Base-by-base conservation (phyloP, 345 rosid species). In the Citrus maxima region DNA sequence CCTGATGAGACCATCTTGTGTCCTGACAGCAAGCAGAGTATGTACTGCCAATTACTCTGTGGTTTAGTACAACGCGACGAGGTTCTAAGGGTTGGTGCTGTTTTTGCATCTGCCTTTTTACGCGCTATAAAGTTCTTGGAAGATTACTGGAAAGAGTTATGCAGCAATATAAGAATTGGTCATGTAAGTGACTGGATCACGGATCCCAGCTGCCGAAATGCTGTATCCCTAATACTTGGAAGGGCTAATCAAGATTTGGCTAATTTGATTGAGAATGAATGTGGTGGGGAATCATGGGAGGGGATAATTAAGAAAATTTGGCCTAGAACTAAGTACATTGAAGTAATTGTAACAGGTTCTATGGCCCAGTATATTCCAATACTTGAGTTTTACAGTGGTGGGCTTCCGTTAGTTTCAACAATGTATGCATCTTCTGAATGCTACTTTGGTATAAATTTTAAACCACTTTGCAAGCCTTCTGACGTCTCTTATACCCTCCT, bases 341-440 rank as follows among this genome's bases (percentile, higher is more conserved):
- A 95, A 75, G 97, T 93, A 54, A 92, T 95, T 66, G 93, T 95
- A 22, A 95, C 98, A 10, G 98, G 98, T 37, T 91, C 98, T 2
- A 95, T 95, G 98, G 98, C 98, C 34, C 98, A 95, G 70, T 95
- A 95, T 64, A 91, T 95, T 46, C 91, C 97, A 0, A 92, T 92
- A 16, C 95, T 95, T 5, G 95, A 92, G 85, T 90, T 90, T 61
- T 95, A 93, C 81, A 86, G 94, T 22, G 98, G 94, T 6, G 98
- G 98, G 54, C 83, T 92, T 55, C 98, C 98, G 13, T 80, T 95
- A 80, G 83, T 93, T 79, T 95, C 98, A 35, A 92, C 91, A 7
- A 95, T 95, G 98, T 95, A 93, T 86, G 98, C 93, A 56, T 95
- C 98, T 25, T 95, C 98, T 22, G 98, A 95, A 81, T 93, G 98